These are phyloP conservation scores for Deinandra increscens DNA, from an alignment of 129 eudicot species.

Conservation along the genomic window DNA sequence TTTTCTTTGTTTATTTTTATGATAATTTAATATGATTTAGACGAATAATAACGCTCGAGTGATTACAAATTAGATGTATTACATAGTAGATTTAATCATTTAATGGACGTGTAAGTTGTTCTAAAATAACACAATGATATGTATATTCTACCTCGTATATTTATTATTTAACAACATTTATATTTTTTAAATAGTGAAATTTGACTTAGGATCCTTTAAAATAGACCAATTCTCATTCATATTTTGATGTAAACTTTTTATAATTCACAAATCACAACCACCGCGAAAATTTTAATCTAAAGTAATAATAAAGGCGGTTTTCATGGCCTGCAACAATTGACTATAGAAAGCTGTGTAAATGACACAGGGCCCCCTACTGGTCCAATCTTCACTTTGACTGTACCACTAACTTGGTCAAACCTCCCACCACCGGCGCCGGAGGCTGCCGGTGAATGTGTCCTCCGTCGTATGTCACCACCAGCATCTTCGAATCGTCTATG, in stretches of 20 bases:
- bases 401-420: constrained; percentile 34
- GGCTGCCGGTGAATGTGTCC: constrained; percentile 57
- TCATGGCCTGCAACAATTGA: constrained; percentile 32
- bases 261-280: constrained; percentile 29
- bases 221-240: constrained; percentile 12
- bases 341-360: constrained; percentile 22
- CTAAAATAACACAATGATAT: no score
- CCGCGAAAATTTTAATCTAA: background rate
- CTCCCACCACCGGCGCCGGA: constrained; percentile 34
- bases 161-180: background rate
- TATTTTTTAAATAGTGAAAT: background rate
- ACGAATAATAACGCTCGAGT: background rate
- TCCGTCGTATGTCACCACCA: constrained; percentile 78
- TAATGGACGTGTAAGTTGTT: no score
- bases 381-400: constrained; percentile 37
- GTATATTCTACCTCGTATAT: no score
- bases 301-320: constrained; percentile 12
- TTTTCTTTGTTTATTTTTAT: background rate
- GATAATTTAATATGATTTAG: background rate
- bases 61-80: background rate
- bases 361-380: background rate
- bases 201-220: constrained; percentile 27
- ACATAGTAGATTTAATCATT: no score
- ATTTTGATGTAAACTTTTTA: constrained; percentile 13
- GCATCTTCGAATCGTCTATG: constrained; percentile 55